Evolutionary conservation across 2,329 filamentous ascomycete species (phyloP).

Genomic region (Cytospora paraplurivora): DNA sequence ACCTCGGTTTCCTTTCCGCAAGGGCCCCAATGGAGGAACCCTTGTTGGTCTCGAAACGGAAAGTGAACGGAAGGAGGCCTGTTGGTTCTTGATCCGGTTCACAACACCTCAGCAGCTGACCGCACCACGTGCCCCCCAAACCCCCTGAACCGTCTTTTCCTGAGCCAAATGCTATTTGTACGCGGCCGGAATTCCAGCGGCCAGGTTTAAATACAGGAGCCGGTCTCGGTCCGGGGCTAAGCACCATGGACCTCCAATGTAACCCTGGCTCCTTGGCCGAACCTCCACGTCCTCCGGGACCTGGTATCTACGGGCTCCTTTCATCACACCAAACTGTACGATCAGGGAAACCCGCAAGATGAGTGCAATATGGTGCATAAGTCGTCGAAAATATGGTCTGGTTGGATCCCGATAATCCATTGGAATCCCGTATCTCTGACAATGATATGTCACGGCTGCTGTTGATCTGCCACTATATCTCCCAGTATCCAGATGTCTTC

Average conservation of each 20-base stretch:
- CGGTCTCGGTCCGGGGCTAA: constrained; percentile 3
- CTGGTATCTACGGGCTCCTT: constrained; percentile 10
- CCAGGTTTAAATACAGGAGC: constrained; percentile 4
- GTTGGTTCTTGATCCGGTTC: no score
- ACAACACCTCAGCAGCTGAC: no score
- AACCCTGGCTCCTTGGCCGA: constrained; percentile 18
- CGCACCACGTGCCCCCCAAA: background rate
- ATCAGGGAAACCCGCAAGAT: background rate
- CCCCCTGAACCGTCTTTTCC: background rate
- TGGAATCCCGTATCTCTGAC: no score
- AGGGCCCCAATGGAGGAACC: no score
- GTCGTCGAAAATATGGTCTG: constrained; percentile 26
- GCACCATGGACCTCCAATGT: constrained; percentile 15
- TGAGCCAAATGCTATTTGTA: background rate
- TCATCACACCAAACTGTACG: constrained; percentile 1
- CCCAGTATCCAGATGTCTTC: no score
- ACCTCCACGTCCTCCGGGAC: constrained; percentile 24
- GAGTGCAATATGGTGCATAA: constrained; percentile 1
- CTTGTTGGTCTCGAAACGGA: no score
- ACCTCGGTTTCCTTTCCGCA: no score
- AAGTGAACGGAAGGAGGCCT: no score
- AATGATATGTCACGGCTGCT: no score
- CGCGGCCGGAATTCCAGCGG: constrained; percentile 1
- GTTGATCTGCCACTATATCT: no score
- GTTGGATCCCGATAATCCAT: background rate